Conservation (phyloP, 129 eudicot species). For the Dittrichia graveolens region DNA sequence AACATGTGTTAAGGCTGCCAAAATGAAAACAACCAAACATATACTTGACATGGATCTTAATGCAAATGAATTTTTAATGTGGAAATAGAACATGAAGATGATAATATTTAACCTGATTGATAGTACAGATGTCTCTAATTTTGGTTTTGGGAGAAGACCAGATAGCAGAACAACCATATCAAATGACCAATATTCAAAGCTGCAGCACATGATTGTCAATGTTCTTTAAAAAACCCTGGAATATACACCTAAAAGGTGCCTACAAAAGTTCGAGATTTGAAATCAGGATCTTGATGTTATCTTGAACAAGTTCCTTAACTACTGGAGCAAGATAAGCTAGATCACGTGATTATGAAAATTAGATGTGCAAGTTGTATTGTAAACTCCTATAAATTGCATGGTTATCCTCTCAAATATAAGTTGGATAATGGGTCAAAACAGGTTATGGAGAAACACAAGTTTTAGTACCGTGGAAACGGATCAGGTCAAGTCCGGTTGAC, state of each 20-base stretch:
- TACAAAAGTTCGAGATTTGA: too few relatives aligned
- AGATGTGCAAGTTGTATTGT: too few relatives aligned
- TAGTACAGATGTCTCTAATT: slow-evolving; percentile 78
- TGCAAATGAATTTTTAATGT: background rate
- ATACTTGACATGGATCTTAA: background rate
- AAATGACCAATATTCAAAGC: slow-evolving; percentile 82
- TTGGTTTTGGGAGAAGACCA: slow-evolving; percentile 77
- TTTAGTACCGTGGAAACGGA: too few relatives aligned
- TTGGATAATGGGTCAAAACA: too few relatives aligned
- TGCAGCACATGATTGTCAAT: slow-evolving; percentile 33
- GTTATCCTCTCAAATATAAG: too few relatives aligned
- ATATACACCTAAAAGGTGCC: background rate
- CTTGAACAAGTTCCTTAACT: too few relatives aligned
- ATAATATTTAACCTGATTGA: slow-evolving; percentile 52
- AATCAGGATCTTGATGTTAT: too few relatives aligned
- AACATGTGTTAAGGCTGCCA: slow-evolving; percentile 76
- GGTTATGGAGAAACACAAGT: too few relatives aligned
- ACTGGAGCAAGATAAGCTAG: too few relatives aligned
- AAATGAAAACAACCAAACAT: slow-evolving; percentile 13
- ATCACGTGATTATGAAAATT: too few relatives aligned
- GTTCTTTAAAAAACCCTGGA: background rate
- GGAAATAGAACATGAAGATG: background rate
- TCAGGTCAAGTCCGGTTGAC: too few relatives aligned
- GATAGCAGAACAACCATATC: slow-evolving; percentile 82
- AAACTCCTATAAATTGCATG: too few relatives aligned